These are phyloP conservation scores for Penicillium italicum DNA, from an alignment of 2,329 filamentous ascomycete genomes.

Conservation along the genomic window DNA sequence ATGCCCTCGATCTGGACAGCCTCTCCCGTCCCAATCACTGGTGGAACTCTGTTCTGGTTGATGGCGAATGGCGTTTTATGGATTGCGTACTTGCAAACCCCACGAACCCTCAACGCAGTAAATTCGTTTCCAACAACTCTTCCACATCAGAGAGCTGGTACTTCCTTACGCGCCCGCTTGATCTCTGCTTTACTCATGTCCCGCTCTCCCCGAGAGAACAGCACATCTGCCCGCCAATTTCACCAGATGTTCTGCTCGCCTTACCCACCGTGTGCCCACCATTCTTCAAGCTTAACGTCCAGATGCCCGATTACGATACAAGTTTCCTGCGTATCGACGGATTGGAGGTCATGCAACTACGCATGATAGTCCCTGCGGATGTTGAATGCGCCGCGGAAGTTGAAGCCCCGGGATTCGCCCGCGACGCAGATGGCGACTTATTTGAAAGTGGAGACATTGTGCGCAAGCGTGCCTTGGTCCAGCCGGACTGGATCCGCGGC, in stretches of 20 bases:
- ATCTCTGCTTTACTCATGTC: slow-evolving; percentile 94
- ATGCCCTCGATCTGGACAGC: slow-evolving; percentile 72
- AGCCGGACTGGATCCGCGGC: slow-evolving; percentile 85
- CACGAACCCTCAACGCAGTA: slow-evolving; percentile 74
- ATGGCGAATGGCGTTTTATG: slow-evolving; percentile 94
- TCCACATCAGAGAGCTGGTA: slow-evolving; percentile 81
- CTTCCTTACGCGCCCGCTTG: slow-evolving; percentile 83
- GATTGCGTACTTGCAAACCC: slow-evolving; percentile 90
- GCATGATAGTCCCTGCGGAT: slow-evolving; percentile 81
- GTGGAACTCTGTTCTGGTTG: slow-evolving; percentile 93
- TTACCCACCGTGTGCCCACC: slow-evolving; percentile 81
- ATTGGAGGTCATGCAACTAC: slow-evolving; percentile 87
- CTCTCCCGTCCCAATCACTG: slow-evolving; percentile 90
- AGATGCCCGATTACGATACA: slow-evolving; percentile 88
- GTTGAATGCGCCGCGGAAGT: slow-evolving; percentile 91
- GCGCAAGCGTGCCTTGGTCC: slow-evolving; percentile 80
- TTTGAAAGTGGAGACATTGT: slow-evolving; percentile 89
- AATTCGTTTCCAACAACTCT: slow-evolving; percentile 70
- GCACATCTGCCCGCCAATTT: slow-evolving; percentile 84
- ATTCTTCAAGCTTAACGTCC: slow-evolving; percentile 77
- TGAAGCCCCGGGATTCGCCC: slow-evolving; percentile 73
- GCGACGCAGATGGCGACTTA: slow-evolving; percentile 82
- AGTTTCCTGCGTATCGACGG: slow-evolving; percentile 81
- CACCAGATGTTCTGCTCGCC: slow-evolving; percentile 79
- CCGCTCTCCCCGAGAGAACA: slow-evolving; percentile 84